Percentiles rank a stretch among this genome's conserved stretches.
These are phyloP conservation scores for Sanguinoderma infundibulare DNA, from an alignment of 1,284 basidiomycete genomes.

Conservation along the genomic window DNA sequence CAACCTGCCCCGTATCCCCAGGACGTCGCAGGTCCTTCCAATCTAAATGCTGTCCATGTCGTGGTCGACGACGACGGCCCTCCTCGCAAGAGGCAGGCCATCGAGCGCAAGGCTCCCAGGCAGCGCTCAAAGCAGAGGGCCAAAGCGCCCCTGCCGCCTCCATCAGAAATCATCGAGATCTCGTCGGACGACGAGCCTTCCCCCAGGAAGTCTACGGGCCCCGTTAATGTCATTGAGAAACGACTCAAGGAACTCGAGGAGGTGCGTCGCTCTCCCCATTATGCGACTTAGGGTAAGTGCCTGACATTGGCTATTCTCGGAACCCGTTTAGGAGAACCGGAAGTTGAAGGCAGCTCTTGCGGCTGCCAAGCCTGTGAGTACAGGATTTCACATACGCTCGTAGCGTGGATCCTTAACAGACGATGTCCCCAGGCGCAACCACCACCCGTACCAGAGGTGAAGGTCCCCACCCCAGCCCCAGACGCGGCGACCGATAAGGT, in stretches of 20 bases:
- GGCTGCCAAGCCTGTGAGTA: constrained; percentile 9
- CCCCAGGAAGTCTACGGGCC: constrained; percentile 4
- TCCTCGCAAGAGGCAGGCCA: constrained; percentile 12
- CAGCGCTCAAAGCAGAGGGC: constrained; percentile 24
- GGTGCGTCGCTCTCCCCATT: constrained; percentile 19
- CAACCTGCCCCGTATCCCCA: constrained; percentile 8
- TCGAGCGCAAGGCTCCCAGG: constrained; percentile 12
- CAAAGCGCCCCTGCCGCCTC: constrained; percentile 15
- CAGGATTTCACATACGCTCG: not conserved
- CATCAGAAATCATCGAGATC: constrained; percentile 31
- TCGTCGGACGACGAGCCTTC: constrained; percentile 35
- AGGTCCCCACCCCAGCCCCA: not conserved
- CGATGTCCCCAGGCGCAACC: not conserved
- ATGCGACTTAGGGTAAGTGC: constrained; percentile 1
- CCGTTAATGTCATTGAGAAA: constrained; percentile 9
- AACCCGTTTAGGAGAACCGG: constrained; percentile 17
- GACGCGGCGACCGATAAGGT: not conserved
- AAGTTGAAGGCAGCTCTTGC: constrained; percentile 11
- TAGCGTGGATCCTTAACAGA: not conserved
- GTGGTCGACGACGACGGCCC: constrained; percentile 16
- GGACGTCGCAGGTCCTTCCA: constrained; percentile 10
- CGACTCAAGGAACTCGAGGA: constrained; percentile 27
- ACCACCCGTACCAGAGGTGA: not conserved
- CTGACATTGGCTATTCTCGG: not conserved
- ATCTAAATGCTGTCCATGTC: constrained; percentile 3